These are phyloP conservation scores for Bruguiera sexangula DNA, from an alignment of 345 rosid genomes.

Conservation along the genomic window DNA sequence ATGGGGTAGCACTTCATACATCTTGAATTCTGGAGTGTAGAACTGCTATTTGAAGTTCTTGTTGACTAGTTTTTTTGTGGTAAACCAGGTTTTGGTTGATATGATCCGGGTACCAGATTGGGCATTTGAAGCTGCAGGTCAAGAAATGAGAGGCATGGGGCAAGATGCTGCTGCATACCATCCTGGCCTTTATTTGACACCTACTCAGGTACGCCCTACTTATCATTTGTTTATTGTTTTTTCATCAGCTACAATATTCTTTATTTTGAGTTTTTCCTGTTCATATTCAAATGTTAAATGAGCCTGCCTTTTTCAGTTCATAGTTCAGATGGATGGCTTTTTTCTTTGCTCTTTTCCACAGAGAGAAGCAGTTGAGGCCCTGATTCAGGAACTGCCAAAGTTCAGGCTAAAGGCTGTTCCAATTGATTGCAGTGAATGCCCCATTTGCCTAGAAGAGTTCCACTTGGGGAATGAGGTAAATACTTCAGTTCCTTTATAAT, in stretches of 20 bases:
- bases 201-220: constrained; percentile 65
- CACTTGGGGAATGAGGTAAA: constrained; percentile 85
- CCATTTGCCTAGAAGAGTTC: constrained; percentile 96
- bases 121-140: constrained; percentile 99
- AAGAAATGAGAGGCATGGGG: constrained; percentile 95
- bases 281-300: too few species aligned
- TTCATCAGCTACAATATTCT: too few species aligned
- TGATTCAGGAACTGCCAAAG: constrained; percentile 95
- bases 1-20: constrained; percentile 61
- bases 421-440: constrained; percentile 95
- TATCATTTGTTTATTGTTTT: neutral
- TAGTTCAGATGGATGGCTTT: constrained; percentile 5
- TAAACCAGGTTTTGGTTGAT: constrained; percentile 78
- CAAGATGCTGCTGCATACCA: constrained; percentile 90
- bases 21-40: neutral
- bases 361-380: constrained; percentile 97
- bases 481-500: neutral
- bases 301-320: neutral
- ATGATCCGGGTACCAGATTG: constrained; percentile 95
- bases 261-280: neutral
- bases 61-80: constrained; percentile 4
- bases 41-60: neutral
- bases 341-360: constrained; percentile 21
- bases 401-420: constrained; percentile 96
- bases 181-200: constrained; percentile 92